A percentile compares a stretch with the other conserved stretches of the same genome.
These are phyloP conservation scores for Boeremia lycopersici DNA, from an alignment of 2,329 filamentous ascomycete species.

Conservation along the genomic window DNA sequence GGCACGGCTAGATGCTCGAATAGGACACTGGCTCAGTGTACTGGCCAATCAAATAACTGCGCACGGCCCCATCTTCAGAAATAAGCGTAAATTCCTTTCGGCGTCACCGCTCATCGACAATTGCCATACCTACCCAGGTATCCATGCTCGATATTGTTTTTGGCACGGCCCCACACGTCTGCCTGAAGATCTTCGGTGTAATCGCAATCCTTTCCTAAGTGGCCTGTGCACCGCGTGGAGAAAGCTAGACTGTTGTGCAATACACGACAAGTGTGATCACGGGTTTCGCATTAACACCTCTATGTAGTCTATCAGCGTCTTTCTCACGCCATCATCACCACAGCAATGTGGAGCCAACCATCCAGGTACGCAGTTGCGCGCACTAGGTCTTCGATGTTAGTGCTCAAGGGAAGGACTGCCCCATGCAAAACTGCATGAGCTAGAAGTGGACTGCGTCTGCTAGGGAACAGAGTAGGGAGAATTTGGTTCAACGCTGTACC, in stretches of 20 bases:
- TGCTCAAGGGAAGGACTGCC: slow-evolving; percentile 77
- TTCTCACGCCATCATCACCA: slow-evolving; percentile 68
- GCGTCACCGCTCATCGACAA: slow-evolving; percentile 8
- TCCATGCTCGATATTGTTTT: slow-evolving; percentile 1
- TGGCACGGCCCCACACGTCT: slow-evolving; percentile 4
- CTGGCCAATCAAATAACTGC: neutral
- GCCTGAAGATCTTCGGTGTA: slow-evolving; percentile 10
- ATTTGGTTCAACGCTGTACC: slow-evolving; percentile 77
- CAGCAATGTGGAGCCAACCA: slow-evolving; percentile 85
- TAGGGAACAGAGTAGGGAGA: slow-evolving; percentile 84
- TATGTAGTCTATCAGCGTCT: slow-evolving; percentile 4
- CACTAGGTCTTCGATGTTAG: slow-evolving; percentile 82
- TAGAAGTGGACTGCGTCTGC: slow-evolving; percentile 79
- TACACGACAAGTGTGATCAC: slow-evolving; percentile 5
- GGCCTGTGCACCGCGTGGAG: neutral
- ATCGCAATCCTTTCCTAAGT: slow-evolving; percentile 6
- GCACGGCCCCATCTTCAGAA: neutral
- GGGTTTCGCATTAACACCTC: slow-evolving; percentile 8
- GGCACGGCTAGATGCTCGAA: slow-evolving; percentile 1
- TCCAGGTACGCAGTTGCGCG: slow-evolving; percentile 85
- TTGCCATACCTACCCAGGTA: neutral
- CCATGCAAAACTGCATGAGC: slow-evolving; percentile 88
- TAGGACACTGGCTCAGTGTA: neutral
- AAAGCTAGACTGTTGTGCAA: neutral
- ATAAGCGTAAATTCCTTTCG: slow-evolving; percentile 1